Percentiles rank a stretch among this genome's conserved stretches.
Conservation (phyloP, 1,284 basidiomycete species). For the Pyrrhoderma noxium region DNA sequence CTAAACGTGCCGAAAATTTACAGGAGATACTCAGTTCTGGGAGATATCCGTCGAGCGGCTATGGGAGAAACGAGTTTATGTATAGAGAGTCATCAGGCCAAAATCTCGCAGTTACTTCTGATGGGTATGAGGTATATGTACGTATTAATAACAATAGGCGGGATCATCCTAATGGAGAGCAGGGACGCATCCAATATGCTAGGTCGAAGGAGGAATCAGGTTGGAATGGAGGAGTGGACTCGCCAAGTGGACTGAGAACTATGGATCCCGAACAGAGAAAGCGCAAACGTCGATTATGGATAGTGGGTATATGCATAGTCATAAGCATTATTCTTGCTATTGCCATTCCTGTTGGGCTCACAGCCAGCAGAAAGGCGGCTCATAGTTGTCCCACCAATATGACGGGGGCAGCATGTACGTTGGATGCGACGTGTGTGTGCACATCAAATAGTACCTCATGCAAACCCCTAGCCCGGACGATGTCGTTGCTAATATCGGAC, state of each 20-base stretch:
- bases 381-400: slow-evolving; percentile 34
- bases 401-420: slow-evolving; percentile 44
- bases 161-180: slow-evolving; percentile 6
- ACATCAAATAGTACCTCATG: slow-evolving; percentile 40
- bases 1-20: slow-evolving; percentile 42
- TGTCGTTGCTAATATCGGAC: slow-evolving; percentile 41
- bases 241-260: slow-evolving; percentile 2
- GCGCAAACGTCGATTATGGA: slow-evolving; percentile 27
- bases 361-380: slow-evolving; percentile 25
- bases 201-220: slow-evolving; percentile 6
- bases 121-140: slow-evolving; percentile 6
- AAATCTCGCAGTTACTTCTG: slow-evolving; percentile 1
- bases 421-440: slow-evolving; percentile 59
- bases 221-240: neutral
- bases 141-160: slow-evolving; percentile 10
- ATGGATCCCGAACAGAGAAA: slow-evolving; percentile 20
- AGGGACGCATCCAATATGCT: slow-evolving; percentile 1
- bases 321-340: slow-evolving; percentile 31
- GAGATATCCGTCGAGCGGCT: slow-evolving; percentile 37
- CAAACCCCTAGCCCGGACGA: slow-evolving; percentile 44
- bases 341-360: slow-evolving; percentile 35
- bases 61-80: slow-evolving; percentile 11
- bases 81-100: slow-evolving; percentile 2
- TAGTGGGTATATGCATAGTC: slow-evolving; percentile 29
- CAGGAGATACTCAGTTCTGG: slow-evolving; percentile 45